phyloP scores from a whole-genome alignment of 495 filamentous ascomycete genomes.

The Margaritispora aquatica region DNA sequence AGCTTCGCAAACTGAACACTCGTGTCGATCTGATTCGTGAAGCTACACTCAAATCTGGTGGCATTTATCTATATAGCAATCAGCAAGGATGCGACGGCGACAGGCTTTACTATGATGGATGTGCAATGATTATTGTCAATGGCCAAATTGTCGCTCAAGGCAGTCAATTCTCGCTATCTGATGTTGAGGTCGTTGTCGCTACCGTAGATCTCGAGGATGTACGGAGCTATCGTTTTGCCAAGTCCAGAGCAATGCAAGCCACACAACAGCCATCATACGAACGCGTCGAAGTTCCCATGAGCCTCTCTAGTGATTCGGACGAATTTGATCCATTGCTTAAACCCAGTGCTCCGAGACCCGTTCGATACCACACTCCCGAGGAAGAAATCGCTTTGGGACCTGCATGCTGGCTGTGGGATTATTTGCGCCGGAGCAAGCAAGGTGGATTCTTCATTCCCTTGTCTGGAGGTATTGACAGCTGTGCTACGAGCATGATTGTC shows the following conservation, averaged over 20 bases:
- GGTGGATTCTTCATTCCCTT: conserved; percentile 36
- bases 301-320: background rate
- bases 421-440: background rate
- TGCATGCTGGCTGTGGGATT: conserved; percentile 69
- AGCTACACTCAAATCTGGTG: conserved; percentile 68
- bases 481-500: conserved; percentile 54
- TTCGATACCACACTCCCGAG: conserved; percentile 32
- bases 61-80: conserved; percentile 72
- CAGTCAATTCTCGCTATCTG: conserved; percentile 64
- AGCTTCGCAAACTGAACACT: conserved; percentile 67
- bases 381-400: conserved; percentile 54
- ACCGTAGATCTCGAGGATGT: conserved; percentile 80
- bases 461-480: conserved; percentile 69
- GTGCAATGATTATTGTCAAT: conserved; percentile 70
- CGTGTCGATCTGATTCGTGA: conserved; percentile 70
- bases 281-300: background rate
- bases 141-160: conserved; percentile 35
- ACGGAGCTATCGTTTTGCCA: conserved; percentile 42
- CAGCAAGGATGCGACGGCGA: conserved; percentile 63
- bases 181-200: conserved; percentile 81
- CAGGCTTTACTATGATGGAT: conserved; percentile 53
- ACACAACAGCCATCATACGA: conserved; percentile 7
- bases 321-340: background rate
- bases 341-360: conserved; percentile 15
- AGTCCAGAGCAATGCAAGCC: conserved; percentile 54